Conservation (phyloP, 2,329 filamentous ascomycete genomes). For the Leptographium wingfieldii region DNA sequence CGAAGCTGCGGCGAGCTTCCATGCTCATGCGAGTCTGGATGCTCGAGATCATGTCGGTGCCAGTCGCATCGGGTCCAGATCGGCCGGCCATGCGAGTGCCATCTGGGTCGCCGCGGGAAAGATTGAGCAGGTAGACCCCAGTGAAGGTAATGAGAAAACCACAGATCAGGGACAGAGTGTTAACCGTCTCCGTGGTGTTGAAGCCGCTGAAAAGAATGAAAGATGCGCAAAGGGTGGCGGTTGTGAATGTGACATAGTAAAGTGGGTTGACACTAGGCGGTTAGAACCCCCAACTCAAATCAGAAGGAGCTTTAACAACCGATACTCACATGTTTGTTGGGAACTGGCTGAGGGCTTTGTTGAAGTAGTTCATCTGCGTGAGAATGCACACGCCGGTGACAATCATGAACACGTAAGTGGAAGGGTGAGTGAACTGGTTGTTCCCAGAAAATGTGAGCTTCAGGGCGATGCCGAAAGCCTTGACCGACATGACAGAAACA, state of each 20-base stretch:
- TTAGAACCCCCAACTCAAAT: slow-evolving; percentile 16
- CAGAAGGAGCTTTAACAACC: neutral
- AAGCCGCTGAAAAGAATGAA: slow-evolving; percentile 95
- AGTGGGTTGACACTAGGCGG: slow-evolving; percentile 70
- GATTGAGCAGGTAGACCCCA: slow-evolving; percentile 87
- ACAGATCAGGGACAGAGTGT: slow-evolving; percentile 81
- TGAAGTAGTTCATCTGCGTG: slow-evolving; percentile 99
- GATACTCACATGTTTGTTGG: slow-evolving; percentile 75
- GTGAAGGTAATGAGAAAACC: slow-evolving; percentile 93
- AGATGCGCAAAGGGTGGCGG: slow-evolving; percentile 82
- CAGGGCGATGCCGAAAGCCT: slow-evolving; percentile 93
- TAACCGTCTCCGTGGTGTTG: slow-evolving; percentile 85
- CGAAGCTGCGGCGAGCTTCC: slow-evolving; percentile 68
- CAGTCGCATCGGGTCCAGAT: slow-evolving; percentile 60
- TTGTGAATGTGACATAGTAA: slow-evolving; percentile 97
- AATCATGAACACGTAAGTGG: slow-evolving; percentile 95
- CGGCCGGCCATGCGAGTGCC: slow-evolving; percentile 54
- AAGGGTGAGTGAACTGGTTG: slow-evolving; percentile 91
- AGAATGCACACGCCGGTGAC: slow-evolving; percentile 86
- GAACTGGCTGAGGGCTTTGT: slow-evolving; percentile 94
- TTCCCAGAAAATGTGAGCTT: slow-evolving; percentile 88
- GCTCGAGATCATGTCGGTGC: slow-evolving; percentile 81
- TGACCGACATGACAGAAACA: slow-evolving; percentile 97
- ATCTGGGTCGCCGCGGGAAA: slow-evolving; percentile 85
- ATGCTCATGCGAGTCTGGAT: slow-evolving; percentile 87